Conservation (phyloP, 1,284 basidiomycete genomes). For the Phylloboletellus chloephorus region DNA sequence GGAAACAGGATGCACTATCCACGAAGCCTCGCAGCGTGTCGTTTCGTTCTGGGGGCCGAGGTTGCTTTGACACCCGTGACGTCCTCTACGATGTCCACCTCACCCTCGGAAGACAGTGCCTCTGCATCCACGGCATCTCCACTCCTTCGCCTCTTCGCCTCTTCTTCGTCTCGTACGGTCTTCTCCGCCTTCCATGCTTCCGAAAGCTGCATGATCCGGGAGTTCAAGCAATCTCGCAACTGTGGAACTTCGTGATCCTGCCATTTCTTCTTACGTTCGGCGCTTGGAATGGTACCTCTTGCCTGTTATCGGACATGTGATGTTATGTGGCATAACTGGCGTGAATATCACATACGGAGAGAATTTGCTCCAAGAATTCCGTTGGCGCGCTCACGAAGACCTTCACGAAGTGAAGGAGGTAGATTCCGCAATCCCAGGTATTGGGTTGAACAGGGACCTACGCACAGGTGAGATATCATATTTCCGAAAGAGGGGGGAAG, state of each 20-base stretch:
- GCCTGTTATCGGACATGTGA: conserved; percentile 22
- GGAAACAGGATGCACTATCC: conserved; percentile 18
- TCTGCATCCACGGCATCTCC: conserved; percentile 21
- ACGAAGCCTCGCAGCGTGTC: conserved; percentile 23
- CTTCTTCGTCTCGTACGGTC: conserved; percentile 31
- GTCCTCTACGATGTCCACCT: conserved; percentile 41
- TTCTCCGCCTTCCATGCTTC: conserved; percentile 39
- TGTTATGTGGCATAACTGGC: background rate
- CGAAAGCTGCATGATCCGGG: conserved; percentile 36
- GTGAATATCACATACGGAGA: conserved; percentile 32
- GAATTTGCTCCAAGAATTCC: conserved; percentile 41
- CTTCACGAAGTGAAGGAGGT: conserved; percentile 75
- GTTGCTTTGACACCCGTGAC: conserved; percentile 11
- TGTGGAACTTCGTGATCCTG: conserved; percentile 33
- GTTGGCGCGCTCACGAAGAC: conserved; percentile 60
- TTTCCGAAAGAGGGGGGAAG: background rate
- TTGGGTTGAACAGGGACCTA: conserved; percentile 80
- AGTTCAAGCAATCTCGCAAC: conserved; percentile 35
- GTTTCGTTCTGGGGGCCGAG: conserved; percentile 10
- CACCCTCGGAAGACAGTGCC: conserved; percentile 42
- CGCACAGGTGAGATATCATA: conserved; percentile 1
- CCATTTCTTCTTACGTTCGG: conserved; percentile 47
- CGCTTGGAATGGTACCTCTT: conserved; percentile 27
- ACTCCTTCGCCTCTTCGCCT: conserved; percentile 19
- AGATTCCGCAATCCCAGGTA: conserved; percentile 82